Evolutionary conservation across 139 green algal genomes (phyloP).

Genomic region (Dunaliella primolecta): DNA sequence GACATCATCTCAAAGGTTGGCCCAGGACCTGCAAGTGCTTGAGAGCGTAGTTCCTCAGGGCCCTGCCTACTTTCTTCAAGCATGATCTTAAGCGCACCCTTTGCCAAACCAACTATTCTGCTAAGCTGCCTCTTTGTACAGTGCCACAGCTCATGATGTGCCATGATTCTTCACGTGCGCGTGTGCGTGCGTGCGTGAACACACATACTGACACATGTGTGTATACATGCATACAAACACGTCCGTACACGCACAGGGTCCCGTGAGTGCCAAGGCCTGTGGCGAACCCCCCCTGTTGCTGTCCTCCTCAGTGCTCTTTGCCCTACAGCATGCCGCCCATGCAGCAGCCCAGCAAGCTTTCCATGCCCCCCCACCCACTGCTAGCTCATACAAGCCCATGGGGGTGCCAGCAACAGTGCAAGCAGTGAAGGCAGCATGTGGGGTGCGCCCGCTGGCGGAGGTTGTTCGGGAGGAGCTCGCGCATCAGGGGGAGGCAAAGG

Average conservation of each 20-base stretch:
- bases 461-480: too few species aligned
- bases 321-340: constrained; percentile 21
- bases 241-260: constrained; percentile 22
- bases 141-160: too few species aligned
- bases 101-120: too few species aligned
- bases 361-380: background rate
- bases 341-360: background rate
- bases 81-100: too few species aligned
- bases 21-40: too few species aligned
- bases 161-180: too few species aligned
- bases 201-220: background rate
- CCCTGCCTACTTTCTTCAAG: too few species aligned
- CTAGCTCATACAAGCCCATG: background rate
- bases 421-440: constrained; percentile 23
- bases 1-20: too few species aligned
- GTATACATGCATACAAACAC: too few species aligned
- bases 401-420: constrained; percentile 20
- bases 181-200: background rate
- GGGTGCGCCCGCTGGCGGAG: background rate
- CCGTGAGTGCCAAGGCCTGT: constrained; percentile 42
- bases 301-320: constrained; percentile 17
- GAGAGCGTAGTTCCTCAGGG: too few species aligned
- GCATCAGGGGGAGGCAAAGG: too few species aligned
- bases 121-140: too few species aligned
- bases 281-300: constrained; percentile 50